Evolutionary conservation across 164 flowering plant genomes (phyloP).

Genomic region (Akebia trifoliata): DNA sequence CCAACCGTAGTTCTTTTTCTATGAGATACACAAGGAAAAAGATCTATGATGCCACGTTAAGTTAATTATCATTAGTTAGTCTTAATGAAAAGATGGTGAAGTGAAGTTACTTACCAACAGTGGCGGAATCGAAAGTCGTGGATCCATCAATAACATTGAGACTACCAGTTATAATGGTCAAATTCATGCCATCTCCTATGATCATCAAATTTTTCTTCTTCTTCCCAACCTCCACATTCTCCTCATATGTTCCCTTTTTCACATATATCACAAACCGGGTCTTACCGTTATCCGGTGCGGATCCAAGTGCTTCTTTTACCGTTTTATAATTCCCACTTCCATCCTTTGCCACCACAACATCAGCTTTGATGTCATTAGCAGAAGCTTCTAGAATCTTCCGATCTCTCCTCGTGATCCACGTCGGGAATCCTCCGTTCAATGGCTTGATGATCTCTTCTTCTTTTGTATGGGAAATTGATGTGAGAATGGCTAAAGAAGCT

Average conservation of each 20-base stretch:
- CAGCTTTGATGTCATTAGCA: slow-evolving; percentile 11
- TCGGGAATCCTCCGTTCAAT: slow-evolving; percentile 13
- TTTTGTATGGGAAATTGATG: slow-evolving; percentile 8
- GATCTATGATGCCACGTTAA: too few relatives aligned
- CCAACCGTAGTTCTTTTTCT: too few relatives aligned
- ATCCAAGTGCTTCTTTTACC: slow-evolving; percentile 22
- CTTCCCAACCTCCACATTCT: slow-evolving; percentile 29
- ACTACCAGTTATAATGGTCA: slow-evolving; percentile 29
- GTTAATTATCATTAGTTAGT: too few relatives aligned
- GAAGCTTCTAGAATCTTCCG: slow-evolving; percentile 17
- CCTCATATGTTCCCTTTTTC: slow-evolving; percentile 28
- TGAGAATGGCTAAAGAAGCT: slow-evolving; percentile 29
- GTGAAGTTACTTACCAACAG: slow-evolving; percentile 36
- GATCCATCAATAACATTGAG: slow-evolving; percentile 31
- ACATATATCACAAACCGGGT: slow-evolving; percentile 25
- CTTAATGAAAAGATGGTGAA: too few relatives aligned
- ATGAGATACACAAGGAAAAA: too few relatives aligned
- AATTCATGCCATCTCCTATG: slow-evolving; percentile 30
- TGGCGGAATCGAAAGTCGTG: slow-evolving; percentile 35
- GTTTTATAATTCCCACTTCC: slow-evolving; percentile 28
- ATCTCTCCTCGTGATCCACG: slow-evolving; percentile 24
- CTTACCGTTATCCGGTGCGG: slow-evolving; percentile 28
- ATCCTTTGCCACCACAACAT: slow-evolving; percentile 33
- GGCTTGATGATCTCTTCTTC: background rate
- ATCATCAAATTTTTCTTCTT: slow-evolving; percentile 32